Evolutionary conservation across 305 asterid genomes (phyloP).

Genomic region (Vinca major): DNA sequence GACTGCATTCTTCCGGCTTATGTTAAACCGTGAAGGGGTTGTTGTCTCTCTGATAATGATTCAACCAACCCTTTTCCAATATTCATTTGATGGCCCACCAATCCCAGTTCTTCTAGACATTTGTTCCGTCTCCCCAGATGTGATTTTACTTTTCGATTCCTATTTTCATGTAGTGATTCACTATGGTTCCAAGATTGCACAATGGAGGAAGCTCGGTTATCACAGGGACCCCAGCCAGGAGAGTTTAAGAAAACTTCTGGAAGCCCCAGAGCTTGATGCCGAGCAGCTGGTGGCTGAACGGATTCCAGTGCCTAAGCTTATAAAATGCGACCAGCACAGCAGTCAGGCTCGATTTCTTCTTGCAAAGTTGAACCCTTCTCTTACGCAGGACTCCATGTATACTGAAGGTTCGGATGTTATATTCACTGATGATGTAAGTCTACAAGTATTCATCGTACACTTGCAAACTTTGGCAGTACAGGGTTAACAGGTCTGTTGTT

Average conservation of each 20-base stretch:
- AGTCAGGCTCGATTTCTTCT: conserved; percentile 91
- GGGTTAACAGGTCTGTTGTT: conserved; percentile 32
- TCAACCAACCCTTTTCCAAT: conserved; percentile 85
- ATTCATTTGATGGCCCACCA: conserved; percentile 89
- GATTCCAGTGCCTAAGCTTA: conserved; percentile 70
- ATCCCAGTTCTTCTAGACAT: conserved; percentile 68
- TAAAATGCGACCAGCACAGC: conserved; percentile 86
- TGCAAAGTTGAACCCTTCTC: conserved; percentile 83
- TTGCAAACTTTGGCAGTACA: conserved; percentile 87
- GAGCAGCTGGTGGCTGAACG: conserved; percentile 64
- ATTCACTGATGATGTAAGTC: conserved; percentile 79
- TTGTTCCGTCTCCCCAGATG: conserved; percentile 69
- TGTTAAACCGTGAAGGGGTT: conserved; percentile 87
- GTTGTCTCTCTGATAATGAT: conserved; percentile 76
- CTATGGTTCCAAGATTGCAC: conserved; percentile 75
- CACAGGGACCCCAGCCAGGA: conserved; percentile 63
- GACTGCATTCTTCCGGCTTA: conserved; percentile 66
- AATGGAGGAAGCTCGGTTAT: conserved; percentile 85
- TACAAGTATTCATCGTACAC: conserved; percentile 70
- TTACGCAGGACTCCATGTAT: conserved; percentile 52
- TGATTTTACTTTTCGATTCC: conserved; percentile 82
- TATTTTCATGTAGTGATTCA: conserved; percentile 73
- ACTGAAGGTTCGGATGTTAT: conserved; percentile 52
- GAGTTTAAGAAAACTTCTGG: conserved; percentile 63
- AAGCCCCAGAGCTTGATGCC: conserved; percentile 81